Percentiles rank a stretch among this genome's conserved stretches.
These are phyloP conservation scores for Antrodiella citrinella DNA, from an alignment of 768 basidiomycete species.

Conservation along the genomic window DNA sequence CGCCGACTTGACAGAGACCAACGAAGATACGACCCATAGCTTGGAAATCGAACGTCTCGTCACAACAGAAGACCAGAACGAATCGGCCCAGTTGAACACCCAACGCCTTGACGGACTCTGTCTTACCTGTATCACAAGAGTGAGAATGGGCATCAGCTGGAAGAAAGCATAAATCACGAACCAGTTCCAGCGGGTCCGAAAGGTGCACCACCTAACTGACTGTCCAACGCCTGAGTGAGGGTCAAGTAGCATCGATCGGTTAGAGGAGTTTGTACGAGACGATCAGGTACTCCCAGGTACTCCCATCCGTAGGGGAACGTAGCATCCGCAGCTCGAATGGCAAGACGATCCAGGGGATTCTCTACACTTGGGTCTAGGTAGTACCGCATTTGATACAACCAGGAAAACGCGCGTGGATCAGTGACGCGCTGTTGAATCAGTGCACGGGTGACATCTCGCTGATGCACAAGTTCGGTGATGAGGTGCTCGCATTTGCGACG, in stretches of 20 bases:
- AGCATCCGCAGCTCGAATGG: slow-evolving; percentile 83
- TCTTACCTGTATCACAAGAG: slow-evolving; percentile 65
- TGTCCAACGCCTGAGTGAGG: slow-evolving; percentile 89
- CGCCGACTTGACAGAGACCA: slow-evolving; percentile 97
- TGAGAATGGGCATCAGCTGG: slow-evolving; percentile 2
- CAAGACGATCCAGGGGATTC: slow-evolving; percentile 73
- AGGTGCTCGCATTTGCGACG: slow-evolving; percentile 97
- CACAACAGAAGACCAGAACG: slow-evolving; percentile 99
- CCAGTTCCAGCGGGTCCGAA: slow-evolving; percentile 99
- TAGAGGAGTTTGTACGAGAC: slow-evolving; percentile 94
- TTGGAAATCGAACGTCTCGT: slow-evolving; percentile 99
- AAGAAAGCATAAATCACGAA: slow-evolving; percentile 22
- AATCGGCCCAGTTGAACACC: slow-evolving; percentile 97
- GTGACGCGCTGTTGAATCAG: slow-evolving; percentile 59
- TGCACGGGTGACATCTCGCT: slow-evolving; percentile 85
- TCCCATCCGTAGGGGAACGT: slow-evolving; percentile 98
- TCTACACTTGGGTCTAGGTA: slow-evolving; percentile 70
- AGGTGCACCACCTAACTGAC: slow-evolving; percentile 92
- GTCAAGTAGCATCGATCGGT: slow-evolving; percentile 97
- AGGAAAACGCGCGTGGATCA: slow-evolving; percentile 72
- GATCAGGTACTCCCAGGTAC: slow-evolving; percentile 93
- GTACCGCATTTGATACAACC: slow-evolving; percentile 99
- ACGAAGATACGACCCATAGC: slow-evolving; percentile 99
- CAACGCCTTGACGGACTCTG: slow-evolving; percentile 97
- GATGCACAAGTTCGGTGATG: slow-evolving; percentile 97